Conservation (phyloP, 78 protist genomes). For the Speleostelium caveatum region DNA sequence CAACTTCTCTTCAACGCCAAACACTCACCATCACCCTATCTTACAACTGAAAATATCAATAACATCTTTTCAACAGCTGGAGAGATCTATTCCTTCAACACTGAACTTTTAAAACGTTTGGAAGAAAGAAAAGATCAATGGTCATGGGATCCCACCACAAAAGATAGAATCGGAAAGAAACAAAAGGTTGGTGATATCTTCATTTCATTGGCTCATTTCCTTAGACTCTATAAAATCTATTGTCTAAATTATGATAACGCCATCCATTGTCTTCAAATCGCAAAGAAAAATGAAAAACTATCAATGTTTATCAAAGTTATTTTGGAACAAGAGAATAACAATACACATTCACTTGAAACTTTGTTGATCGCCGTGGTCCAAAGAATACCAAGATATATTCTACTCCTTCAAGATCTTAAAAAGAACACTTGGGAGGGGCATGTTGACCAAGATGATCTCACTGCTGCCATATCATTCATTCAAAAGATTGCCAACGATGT, state of each 20-base stretch:
- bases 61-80: constrained; percentile 46
- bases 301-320: constrained; percentile 34
- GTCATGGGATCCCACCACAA: too few relatives aligned
- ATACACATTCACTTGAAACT: constrained; percentile 43
- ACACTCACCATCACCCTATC: constrained; percentile 62
- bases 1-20: constrained; percentile 51
- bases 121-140: constrained; percentile 15
- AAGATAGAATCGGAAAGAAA: too few relatives aligned
- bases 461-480: constrained; percentile 16
- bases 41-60: constrained; percentile 31
- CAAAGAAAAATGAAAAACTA: constrained; percentile 47
- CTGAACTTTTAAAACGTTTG: constrained; percentile 9
- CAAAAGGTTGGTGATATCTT: constrained; percentile 73
- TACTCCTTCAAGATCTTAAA: constrained; percentile 25
- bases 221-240: constrained; percentile 50
- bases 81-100: constrained; percentile 56
- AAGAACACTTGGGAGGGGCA: constrained; percentile 63
- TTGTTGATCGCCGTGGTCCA: constrained; percentile 50
- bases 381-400: constrained; percentile 63
- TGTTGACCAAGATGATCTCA: constrained; percentile 17
- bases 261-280: constrained; percentile 34
- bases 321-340: constrained; percentile 58
- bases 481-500: constrained; percentile 43
- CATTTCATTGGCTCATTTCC: constrained; percentile 8
- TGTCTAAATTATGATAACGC: constrained; percentile 59